Evolutionary conservation across 805 yeast species (phyloP), one percentile per base, ranked within the genome.

Genomic region (Kodamaea kaohsiungensis): DNA sequence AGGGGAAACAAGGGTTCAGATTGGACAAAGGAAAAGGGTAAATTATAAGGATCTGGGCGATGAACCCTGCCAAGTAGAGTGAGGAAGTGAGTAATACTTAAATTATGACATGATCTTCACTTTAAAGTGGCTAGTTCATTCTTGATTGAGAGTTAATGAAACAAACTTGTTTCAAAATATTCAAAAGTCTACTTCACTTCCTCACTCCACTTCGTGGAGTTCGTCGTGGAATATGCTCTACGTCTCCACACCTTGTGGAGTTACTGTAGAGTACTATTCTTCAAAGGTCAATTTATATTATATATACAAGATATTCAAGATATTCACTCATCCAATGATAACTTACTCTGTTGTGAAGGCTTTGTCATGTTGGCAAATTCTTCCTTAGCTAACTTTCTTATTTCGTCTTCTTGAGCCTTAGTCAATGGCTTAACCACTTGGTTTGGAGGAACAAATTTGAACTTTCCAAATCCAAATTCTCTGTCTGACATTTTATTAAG

Each of bases 381-480:
- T 54, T 71, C 71, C 59, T 78, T 79, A 3, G 84, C 86, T 53
- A 73, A 75, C 39, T 73, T 70, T 53, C 76, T 75, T 66, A 87
- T 74, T 50, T 75, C 77, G 47, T 72, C 75, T 63, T 83, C 88
- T 71, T 91, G 91, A 48, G 82, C 83, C 43, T 73, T 71, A 0
- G 91, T 83, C 61, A 91, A 76, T 17, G 87, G 88, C 60, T 81
- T 84, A 48, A 93, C 96, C 3, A 86, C 81, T 66, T 85, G 85
- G 67, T 87, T 83, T 10, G 97, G 96, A 9, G 92, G 84, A 40
- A 90, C 88, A 72, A 95, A 95, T 53, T 79, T 80, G 70, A 92
- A 91, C 62, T 86, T 84, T 33, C 99, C 99, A 61, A 89, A 84
- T 1, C 96, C 97, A 75, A 95, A 93, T 61, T 93, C 97, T 61